Evolutionary conservation across 495 filamentous ascomycete species (phyloP), one percentile per base, ranked within the genome.

Genomic region (Rhypophila decipiens): DNA sequence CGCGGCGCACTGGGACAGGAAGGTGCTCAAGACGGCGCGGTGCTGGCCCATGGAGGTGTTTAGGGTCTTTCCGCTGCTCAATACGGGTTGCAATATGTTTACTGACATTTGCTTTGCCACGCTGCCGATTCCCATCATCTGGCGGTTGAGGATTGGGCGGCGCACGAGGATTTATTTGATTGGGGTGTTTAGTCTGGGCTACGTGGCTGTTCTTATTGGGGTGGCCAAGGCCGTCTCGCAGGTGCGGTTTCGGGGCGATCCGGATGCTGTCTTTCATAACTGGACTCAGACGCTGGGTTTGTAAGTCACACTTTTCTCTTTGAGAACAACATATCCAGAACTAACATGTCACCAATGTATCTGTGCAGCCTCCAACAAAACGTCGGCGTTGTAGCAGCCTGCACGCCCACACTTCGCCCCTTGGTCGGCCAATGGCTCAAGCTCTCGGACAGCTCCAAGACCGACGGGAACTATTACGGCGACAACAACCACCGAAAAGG

Each of bases 281-380:
- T 34, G 2, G 2, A 1, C 0, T 12, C 15, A 12, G 18, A 31
- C 27, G 27, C 7, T 13, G 27, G 27, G 7, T 4, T 35, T 9
- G 35, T 49, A 31, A 56, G 37, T 20, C 7, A 1, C 4, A 8
- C 19, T 11, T n/a, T n/a, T n/a, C n/a, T n/a, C n/a, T n/a, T n/a
- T n/a, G n/a, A n/a, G n/a, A n/a, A n/a, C n/a, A n/a, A n/a, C n/a
- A n/a, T n/a, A n/a, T n/a, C n/a, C n/a, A n/a, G n/a, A n/a, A n/a
- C n/a, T n/a, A n/a, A n/a, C n/a, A n/a, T n/a, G n/a, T n/a, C n/a
- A n/a, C n/a, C n/a, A n/a, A n/a, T n/a, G n/a, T n/a, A n/a, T n/a
- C n/a, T n/a, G n/a, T n/a, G 2, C 50, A 57, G 54, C 15, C 44
- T 57, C 5, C 54, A 57, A 50, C 46, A 50, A 24, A 50, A 53